Percentiles rank a stretch among this genome's conserved stretches.
These are phyloP conservation scores for Salisapilia sapeloensis DNA, from an alignment of 352 stramenopile species.

Conservation along the genomic window DNA sequence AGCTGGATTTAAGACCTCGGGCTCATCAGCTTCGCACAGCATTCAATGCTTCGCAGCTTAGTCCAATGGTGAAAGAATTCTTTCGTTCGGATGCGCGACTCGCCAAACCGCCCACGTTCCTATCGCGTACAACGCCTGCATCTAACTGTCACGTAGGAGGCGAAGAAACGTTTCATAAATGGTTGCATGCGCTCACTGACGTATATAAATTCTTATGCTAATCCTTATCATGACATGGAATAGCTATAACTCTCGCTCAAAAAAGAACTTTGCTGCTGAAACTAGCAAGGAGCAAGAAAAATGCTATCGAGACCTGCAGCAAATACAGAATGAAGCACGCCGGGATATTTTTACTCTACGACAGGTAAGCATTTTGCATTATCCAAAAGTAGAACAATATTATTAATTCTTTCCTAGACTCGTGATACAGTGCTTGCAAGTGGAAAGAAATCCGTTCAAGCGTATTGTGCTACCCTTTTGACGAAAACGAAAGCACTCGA, in stretches of 20 bases:
- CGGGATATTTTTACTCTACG: constrained; percentile 35
- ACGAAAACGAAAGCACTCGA: constrained; percentile 24
- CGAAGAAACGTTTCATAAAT: constrained; percentile 67
- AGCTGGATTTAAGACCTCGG: too few relatives aligned
- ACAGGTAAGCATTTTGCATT: constrained; percentile 11
- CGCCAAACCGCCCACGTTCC: constrained; percentile 45
- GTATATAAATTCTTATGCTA: constrained; percentile 9
- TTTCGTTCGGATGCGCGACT: constrained; percentile 34
- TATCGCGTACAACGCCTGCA: constrained; percentile 58
- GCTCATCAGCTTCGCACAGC: constrained; percentile 45
- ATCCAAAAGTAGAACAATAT: neutral
- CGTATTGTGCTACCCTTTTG: constrained; percentile 48
- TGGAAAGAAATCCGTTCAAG: constrained; percentile 50
- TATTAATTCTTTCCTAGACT: constrained; percentile 10
- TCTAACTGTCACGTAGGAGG: constrained; percentile 53
- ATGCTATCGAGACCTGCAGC: constrained; percentile 34
- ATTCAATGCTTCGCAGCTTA: constrained; percentile 73
- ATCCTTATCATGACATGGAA: neutral
- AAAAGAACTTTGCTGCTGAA: constrained; percentile 23
- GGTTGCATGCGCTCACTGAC: too few relatives aligned
- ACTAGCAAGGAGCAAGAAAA: constrained; percentile 32
- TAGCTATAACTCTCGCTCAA: constrained; percentile 27
- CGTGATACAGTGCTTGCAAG: constrained; percentile 50
- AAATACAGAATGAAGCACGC: constrained; percentile 30
- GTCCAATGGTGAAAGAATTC: constrained; percentile 64